Conservation (phyloP, 2,329 filamentous ascomycete genomes). For the Aspergillus novofumigatus region DNA sequence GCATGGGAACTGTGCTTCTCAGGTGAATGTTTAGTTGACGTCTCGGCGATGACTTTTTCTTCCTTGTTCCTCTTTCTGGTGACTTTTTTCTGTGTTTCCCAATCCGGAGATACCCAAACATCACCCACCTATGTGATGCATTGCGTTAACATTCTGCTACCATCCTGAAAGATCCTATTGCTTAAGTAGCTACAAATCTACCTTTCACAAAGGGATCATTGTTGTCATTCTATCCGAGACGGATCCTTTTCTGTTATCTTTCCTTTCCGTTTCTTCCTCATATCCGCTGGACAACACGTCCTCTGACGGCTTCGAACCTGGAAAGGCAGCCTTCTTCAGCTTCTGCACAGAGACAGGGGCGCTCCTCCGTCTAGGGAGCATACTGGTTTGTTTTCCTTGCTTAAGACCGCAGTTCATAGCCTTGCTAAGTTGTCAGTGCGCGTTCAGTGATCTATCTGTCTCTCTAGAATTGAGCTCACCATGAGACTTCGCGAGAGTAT, state of each 20-base stretch:
- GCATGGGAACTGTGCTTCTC: neutral
- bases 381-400: neutral
- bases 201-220: neutral
- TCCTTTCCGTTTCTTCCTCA: neutral
- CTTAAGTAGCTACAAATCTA: neutral
- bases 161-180: neutral
- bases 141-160: neutral
- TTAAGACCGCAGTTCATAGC: neutral
- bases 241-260: neutral
- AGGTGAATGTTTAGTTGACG: neutral
- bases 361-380: neutral
- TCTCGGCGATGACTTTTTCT: neutral
- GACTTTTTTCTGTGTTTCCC: neutral
- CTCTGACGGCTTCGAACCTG: neutral
- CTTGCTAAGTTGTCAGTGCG: neutral
- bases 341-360: too few species aligned
- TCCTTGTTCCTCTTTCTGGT: neutral
- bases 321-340: neutral
- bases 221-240: neutral
- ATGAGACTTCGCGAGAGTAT: slow-evolving; percentile 34
- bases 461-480: neutral
- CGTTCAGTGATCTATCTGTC: neutral
- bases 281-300: neutral
- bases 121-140: neutral
- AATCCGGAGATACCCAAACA: slow-evolving; percentile 4